Base-by-base conservation (phyloP, 768 basidiomycete genomes). In the Exidia glandulosa region DNA sequence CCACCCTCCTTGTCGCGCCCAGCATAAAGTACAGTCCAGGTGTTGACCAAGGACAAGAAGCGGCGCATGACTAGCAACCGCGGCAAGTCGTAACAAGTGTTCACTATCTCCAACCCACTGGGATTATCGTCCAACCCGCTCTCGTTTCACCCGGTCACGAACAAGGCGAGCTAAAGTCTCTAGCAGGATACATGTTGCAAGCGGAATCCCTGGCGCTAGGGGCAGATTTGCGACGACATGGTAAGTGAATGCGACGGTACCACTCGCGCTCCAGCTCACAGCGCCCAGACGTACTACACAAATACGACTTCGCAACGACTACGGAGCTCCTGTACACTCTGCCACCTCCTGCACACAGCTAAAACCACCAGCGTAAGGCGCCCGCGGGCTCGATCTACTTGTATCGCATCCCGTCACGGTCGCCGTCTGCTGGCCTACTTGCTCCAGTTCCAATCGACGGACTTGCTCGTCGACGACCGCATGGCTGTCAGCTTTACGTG, bases 21-120 rank as follows among this genome's bases (percentile, higher is more conserved):
- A n/a, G n/a, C n/a, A n/a, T n/a, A n/a, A n/a, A n/a, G n/a, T n/a
- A n/a, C n/a, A n/a, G n/a, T n/a, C n/a, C n/a, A n/a, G n/a, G n/a
- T n/a, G n/a, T n/a, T n/a, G n/a, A n/a, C n/a, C n/a, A 76, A 80
- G 30, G 76, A 76, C n/a, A 83, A 62, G 12, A 89, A 69, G 25
- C 94, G 98, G 71, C 98, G 90, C 72, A 85, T 88, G 32, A 94
- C 96, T 2, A 81, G 84, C 34, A 87, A 99, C 72, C 81, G 88
- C 61, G 95, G 96, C 59, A 83, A 81, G 72, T 83, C 87, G 33
- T 99, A 96, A 96, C 82, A 83, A 57, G 69, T 81, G 0, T 98
- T 97, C 70, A 75, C 85, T 2, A 78, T 91, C 36, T 82, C 86
- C 4, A 56, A 80, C 5, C 64, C 76, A 0, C 86, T 87, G 0